Base-by-base conservation (phyloP, 306 rosid genomes). In the Quercus bicolor region DNA sequence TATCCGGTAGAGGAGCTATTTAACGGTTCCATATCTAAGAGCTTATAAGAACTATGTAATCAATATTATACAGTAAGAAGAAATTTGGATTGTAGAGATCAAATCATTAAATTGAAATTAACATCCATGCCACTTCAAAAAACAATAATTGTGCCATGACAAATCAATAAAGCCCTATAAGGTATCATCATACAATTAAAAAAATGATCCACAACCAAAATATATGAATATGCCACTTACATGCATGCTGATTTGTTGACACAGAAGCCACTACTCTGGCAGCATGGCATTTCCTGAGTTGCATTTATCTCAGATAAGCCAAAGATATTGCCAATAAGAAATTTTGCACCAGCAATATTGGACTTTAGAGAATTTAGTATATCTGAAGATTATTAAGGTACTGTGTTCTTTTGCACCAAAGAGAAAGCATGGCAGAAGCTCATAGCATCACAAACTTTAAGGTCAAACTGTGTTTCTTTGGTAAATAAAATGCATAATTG, bases 361-460 rank as follows among this genome's bases (percentile, higher is more conserved):
- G 96, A 88, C 86, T 80, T 84, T 56, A 85, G 64, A 59, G 87
- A 90, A 84, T 82, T 75, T 71, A 92, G 90, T 65, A 88, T 78
- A 89, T 92, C 97, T 94, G 89, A 75, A 60, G 65, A 85, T 74
- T 77, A 77, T 89, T 66, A 94, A 92, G 92, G 87, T 78, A 82
- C 54, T 29, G 65, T 68, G 20, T 4, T 6, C 55, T 52, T 51
- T 70, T 69, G 45, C 29, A 69, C 75, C 68, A 72, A 26, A 64
- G 54, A 57, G 57, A 29, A 70, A 54, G 16, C 45, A 70, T 60
- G 72, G 31, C 24, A 77, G 37, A 54, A 34, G 66, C 57, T 26
- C 43, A 68, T 76, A 54, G 54, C 69, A 75, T 51, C 68, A 69
- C 31, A 33, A 68, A 59, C 40, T 54, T 23, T n/a, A 13, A 15